Evolutionary conservation across 257 asterid genomes (phyloP).

Genomic region (Solanum bukasovii): DNA sequence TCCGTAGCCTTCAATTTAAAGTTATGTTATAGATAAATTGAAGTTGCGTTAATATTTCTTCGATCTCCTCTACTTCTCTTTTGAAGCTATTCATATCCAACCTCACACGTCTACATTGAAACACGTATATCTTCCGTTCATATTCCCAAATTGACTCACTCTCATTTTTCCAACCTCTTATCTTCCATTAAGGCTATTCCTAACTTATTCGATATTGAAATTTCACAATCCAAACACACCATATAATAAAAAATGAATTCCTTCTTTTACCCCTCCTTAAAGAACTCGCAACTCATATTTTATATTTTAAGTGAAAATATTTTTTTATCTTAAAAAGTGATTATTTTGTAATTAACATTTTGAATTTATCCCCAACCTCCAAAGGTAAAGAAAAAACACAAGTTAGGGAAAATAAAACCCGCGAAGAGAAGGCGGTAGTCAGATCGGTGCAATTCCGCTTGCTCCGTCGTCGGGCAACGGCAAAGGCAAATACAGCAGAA

Average conservation of each 20-base stretch:
- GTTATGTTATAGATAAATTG: too few species aligned
- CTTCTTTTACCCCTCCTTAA: neutral
- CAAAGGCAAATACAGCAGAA: neutral
- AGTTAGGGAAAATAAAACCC: neutral
- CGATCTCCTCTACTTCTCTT: too few species aligned
- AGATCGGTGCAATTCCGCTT: neutral
- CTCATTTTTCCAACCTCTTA: too few species aligned
- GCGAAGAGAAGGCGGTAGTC: neutral
- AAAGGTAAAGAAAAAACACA: too few species aligned
- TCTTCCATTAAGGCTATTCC: neutral
- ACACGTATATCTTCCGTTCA: neutral
- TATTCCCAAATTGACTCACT: neutral
- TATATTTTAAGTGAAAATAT: too few species aligned
- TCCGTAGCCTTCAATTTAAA: too few species aligned
- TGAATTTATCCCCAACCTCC: too few species aligned
- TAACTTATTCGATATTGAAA: too few species aligned
- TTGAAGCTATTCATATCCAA: too few species aligned
- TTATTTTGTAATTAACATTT: too few species aligned
- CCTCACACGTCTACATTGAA: accelerated
- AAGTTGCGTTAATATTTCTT: too few species aligned
- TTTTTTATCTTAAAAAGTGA: neutral
- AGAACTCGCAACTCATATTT: neutral
- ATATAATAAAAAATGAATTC: too few species aligned
- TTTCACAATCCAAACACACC: neutral
- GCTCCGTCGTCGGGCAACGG: neutral